phyloP scores from a whole-genome alignment of 148 eudicot species.

The Camellia japonica region DNA sequence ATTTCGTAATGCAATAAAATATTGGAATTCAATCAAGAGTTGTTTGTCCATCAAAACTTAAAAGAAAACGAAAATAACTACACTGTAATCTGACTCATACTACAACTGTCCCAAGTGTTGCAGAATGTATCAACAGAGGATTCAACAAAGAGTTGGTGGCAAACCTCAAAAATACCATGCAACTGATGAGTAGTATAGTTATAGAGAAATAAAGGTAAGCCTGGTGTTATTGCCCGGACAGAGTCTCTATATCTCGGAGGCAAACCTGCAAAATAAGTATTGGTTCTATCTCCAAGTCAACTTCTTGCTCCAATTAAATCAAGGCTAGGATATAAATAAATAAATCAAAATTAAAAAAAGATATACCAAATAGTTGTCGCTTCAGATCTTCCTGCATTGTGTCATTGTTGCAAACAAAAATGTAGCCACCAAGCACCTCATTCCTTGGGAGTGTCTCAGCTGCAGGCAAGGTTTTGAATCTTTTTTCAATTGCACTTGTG shows the following conservation, averaged over 20 bases:
- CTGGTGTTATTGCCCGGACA: conserved; percentile 96
- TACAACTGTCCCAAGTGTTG: not conserved
- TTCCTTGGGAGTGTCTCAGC: conserved; percentile 94
- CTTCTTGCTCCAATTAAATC: not conserved
- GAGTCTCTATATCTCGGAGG: conserved; percentile 99
- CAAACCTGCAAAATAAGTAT: conserved; percentile 55
- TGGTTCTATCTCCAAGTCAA: not conserved
- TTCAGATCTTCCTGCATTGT: conserved; percentile 83
- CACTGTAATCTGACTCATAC: not conserved
- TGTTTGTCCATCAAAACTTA: not conserved
- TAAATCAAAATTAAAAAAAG: not conserved
- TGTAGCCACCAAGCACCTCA: conserved; percentile 97
- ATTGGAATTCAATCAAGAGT: not conserved
- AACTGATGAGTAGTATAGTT: conserved; percentile 98
- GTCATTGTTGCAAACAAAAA: conserved; percentile 85
- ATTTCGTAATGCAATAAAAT: not conserved
- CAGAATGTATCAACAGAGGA: not conserved
- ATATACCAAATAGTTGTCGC: conserved; percentile 83
- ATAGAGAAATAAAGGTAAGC: conserved; percentile 94
- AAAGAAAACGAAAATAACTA: not conserved
- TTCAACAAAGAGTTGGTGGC: conserved; percentile 12
- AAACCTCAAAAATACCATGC: conserved; percentile 96
- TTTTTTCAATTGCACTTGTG: conserved; percentile 53
- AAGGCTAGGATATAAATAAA: not conserved
- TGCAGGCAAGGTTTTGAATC: conserved; percentile 96